Conservation (phyloP, 495 filamentous ascomycete genomes). For the Aspergillus funiculosus region DNA sequence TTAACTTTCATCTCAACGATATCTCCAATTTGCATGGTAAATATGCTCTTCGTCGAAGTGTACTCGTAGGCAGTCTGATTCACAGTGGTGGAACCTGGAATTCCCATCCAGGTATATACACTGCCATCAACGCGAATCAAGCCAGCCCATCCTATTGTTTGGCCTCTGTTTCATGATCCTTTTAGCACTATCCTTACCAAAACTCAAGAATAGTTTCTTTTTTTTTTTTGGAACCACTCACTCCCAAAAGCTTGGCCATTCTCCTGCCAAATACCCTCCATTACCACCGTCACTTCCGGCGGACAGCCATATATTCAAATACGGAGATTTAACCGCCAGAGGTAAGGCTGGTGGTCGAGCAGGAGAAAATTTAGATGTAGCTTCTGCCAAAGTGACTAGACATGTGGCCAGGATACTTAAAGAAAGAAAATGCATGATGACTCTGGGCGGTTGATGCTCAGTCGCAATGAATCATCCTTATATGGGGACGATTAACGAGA, state of each 20-base stretch:
- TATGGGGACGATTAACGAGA: background rate
- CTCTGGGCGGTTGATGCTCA: slow-evolving; percentile 14
- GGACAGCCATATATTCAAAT: slow-evolving; percentile 51
- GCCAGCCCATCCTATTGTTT: slow-evolving; percentile 50
- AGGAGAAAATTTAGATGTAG: slow-evolving; percentile 46
- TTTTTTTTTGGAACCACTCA: slow-evolving; percentile 27
- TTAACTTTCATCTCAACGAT: slow-evolving; percentile 49
- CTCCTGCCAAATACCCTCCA: slow-evolving; percentile 53
- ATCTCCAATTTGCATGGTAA: slow-evolving; percentile 46
- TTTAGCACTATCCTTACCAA: background rate
- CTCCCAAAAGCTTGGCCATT: slow-evolving; percentile 55
- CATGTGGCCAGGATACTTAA: slow-evolving; percentile 24
- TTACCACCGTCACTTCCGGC: slow-evolving; percentile 50
- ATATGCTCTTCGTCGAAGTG: slow-evolving; percentile 54
- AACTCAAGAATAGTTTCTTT: background rate
- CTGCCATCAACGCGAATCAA: slow-evolving; percentile 51
- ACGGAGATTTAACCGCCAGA: slow-evolving; percentile 54
- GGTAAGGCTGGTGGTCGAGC: slow-evolving; percentile 52
- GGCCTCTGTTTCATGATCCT: slow-evolving; percentile 29
- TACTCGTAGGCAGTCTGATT: slow-evolving; percentile 51
- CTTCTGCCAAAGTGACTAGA: slow-evolving; percentile 24
- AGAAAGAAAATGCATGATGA: slow-evolving; percentile 28
- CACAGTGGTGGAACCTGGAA: slow-evolving; percentile 34
- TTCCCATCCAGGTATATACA: slow-evolving; percentile 54
- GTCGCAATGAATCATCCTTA: slow-evolving; percentile 21